phyloP scores from a whole-genome alignment of 2,329 filamentous ascomycete genomes.

The Microcera coccophila region DNA sequence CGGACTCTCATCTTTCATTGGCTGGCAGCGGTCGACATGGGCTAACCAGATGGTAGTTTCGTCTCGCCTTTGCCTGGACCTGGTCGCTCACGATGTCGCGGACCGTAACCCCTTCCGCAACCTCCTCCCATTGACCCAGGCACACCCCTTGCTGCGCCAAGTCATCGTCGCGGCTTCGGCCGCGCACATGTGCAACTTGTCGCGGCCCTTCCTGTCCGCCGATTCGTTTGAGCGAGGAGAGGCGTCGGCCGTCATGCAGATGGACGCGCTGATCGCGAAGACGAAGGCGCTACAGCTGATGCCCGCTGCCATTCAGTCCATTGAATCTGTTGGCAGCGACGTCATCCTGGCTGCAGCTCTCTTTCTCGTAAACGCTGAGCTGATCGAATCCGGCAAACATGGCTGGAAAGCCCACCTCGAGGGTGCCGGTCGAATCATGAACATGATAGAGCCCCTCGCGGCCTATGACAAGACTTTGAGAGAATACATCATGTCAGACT shows the following conservation, averaged over 20 bases:
- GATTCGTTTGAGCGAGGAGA: slow-evolving; percentile 23
- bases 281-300: slow-evolving; percentile 43
- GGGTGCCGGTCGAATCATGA: slow-evolving; percentile 43
- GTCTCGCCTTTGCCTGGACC: slow-evolving; percentile 49
- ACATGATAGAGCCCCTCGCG: slow-evolving; percentile 34
- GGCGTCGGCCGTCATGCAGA: slow-evolving; percentile 30
- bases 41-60: slow-evolving; percentile 34
- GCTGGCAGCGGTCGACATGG: not conserved
- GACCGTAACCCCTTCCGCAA: slow-evolving; percentile 45
- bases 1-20: slow-evolving; percentile 14
- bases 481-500: slow-evolving; percentile 47
- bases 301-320: slow-evolving; percentile 36
- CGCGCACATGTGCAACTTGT: slow-evolving; percentile 44
- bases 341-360: slow-evolving; percentile 44
- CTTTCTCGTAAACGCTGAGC: slow-evolving; percentile 49
- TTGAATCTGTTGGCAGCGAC: slow-evolving; percentile 36
- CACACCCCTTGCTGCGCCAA: slow-evolving; percentile 42
- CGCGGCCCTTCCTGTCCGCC: slow-evolving; percentile 31
- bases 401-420: slow-evolving; percentile 47
- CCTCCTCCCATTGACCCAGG: slow-evolving; percentile 40
- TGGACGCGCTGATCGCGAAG: slow-evolving; percentile 45
- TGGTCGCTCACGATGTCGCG: slow-evolving; percentile 45
- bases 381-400: slow-evolving; percentile 47
- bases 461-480: slow-evolving; percentile 35
- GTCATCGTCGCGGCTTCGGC: slow-evolving; percentile 48